Evolutionary conservation across 148 eudicot species (phyloP), one percentile per base, ranked within the genome.

Genomic region (Diospyros kaki): DNA sequence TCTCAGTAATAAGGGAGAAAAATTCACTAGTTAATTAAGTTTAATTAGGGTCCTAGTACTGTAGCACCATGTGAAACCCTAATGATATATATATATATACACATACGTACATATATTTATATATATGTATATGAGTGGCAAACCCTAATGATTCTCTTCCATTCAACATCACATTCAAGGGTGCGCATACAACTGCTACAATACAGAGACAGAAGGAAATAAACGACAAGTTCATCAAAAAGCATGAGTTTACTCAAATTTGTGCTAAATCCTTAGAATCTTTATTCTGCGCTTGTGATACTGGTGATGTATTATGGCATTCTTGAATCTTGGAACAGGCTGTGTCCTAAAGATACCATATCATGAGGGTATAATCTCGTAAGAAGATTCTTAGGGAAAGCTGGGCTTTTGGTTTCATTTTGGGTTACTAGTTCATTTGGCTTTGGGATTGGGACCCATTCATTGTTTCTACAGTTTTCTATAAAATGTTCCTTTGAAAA

Each of bases 291-390:
- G 9, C 28, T 48, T 18, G 58, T 48, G 56, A 51, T 46, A 18
- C 6, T 45, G 70, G 28, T 28, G 28, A 28, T 28, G 13, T 51
- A 71, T 71, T 42, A 71, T 71, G 40, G 43, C 3, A 13, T 42
- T 9, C 51, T 71, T 71, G 73, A 71, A 42, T 41, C 63, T 63
- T 14, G 41, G 42, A 44, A 67, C 38, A 41, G 40, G 61, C 13
- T 70, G 48, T 48, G 28, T 39, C 59, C 52, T 18, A 18, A n/a
- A 42, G 63, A 71, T 56, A 55, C 73, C 73, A 55, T 71, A 6
- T 28, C 64, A 11, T 68, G 9, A 50, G 51, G 58, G 5, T 9
- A 6, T 4, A 11, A 15, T 28, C 14, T 53, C 4, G 7, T 44
- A 15, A 9, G 53, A 44, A 71, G 53, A 65, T 63, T 17, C 60